Evolutionary conservation across 495 filamentous ascomycete species (phyloP).

Genomic region (Penicillium malachiteum): DNA sequence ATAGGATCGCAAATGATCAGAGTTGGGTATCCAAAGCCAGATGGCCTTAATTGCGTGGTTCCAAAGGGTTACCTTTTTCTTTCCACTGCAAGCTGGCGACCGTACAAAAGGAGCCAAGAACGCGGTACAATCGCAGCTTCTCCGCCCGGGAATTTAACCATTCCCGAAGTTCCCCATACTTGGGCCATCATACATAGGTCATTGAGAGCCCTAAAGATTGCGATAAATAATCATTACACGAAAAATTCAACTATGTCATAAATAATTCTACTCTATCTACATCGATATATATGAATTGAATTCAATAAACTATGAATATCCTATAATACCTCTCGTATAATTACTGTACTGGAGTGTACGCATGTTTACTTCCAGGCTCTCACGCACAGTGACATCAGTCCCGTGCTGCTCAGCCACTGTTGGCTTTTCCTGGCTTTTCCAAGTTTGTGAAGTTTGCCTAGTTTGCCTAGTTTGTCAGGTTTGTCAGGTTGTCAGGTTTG

Average conservation of each 20-base stretch:
- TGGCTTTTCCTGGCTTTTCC: neutral
- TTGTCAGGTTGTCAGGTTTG: too few species aligned
- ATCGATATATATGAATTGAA: too few species aligned
- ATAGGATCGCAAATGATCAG: conserved; percentile 1
- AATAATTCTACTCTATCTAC: neutral
- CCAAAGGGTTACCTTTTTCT: conserved; percentile 7
- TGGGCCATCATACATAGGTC: conserved; percentile 1
- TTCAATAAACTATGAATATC: neutral
- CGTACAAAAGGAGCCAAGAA: conserved; percentile 8
- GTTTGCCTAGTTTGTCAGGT: neutral
- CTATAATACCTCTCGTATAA: conserved; percentile 1
- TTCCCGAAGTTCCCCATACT: conserved; percentile 4
- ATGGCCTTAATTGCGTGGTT: conserved; percentile 31
- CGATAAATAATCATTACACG: neutral
- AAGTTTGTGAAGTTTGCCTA: neutral
- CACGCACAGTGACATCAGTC: conserved; percentile 37
- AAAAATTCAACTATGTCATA: neutral
- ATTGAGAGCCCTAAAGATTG: neutral
- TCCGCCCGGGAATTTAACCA: neutral
- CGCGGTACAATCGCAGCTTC: conserved; percentile 9
- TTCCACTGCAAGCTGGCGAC: conserved; percentile 20
- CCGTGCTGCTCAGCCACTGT: conserved; percentile 9
- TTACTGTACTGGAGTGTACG: conserved; percentile 23
- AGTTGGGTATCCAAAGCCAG: conserved; percentile 35
- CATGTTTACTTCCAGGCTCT: conserved; percentile 18